Conservation (phyloP, 176 grass and related monocot species). For the Aegilops speltoides region DNA sequence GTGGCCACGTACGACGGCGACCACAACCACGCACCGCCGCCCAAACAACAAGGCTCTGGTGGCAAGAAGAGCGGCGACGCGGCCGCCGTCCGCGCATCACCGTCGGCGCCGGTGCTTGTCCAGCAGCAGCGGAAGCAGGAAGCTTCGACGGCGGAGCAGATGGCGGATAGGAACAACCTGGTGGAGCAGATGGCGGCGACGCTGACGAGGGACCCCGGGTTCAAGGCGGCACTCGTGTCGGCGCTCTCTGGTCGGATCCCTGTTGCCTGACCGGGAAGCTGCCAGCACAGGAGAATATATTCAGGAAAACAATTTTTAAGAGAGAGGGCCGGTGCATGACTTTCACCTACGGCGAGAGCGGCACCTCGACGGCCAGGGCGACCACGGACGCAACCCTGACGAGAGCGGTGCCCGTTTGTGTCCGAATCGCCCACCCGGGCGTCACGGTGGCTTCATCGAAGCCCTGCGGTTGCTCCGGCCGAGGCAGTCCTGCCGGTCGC, state of each 20-base stretch:
- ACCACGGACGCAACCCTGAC: too few relatives aligned
- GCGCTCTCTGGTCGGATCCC: conserved; percentile 67
- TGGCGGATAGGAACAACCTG: conserved; percentile 40
- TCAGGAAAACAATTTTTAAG: too few relatives aligned
- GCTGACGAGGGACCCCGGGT: conserved; percentile 66
- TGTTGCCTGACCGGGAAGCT: too few relatives aligned
- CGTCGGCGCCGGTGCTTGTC: not conserved
- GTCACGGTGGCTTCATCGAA: too few relatives aligned
- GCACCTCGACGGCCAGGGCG: too few relatives aligned
- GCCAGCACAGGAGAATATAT: too few relatives aligned
- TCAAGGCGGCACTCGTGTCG: conserved; percentile 64
- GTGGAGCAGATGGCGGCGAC: conserved; percentile 77
- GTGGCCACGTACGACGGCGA: conserved; percentile 92
- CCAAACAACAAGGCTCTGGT: conserved; percentile 23
- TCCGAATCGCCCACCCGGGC: too few relatives aligned
- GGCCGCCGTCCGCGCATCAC: not conserved
- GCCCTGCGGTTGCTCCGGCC: too few relatives aligned
- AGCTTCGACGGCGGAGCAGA: not conserved
- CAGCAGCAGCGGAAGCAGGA: not conserved
- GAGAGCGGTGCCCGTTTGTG: too few relatives aligned
- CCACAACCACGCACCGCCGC: conserved; percentile 65
- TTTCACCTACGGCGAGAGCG: too few relatives aligned
- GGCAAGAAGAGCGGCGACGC: conserved; percentile 8
- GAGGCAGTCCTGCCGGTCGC: too few relatives aligned
- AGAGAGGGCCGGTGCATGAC: too few relatives aligned